A percentile compares a stretch with the other conserved stretches of the same genome.
Conservation (phyloP, 805 yeast species). For the Groenewaldozyma tartarivorans region DNA sequence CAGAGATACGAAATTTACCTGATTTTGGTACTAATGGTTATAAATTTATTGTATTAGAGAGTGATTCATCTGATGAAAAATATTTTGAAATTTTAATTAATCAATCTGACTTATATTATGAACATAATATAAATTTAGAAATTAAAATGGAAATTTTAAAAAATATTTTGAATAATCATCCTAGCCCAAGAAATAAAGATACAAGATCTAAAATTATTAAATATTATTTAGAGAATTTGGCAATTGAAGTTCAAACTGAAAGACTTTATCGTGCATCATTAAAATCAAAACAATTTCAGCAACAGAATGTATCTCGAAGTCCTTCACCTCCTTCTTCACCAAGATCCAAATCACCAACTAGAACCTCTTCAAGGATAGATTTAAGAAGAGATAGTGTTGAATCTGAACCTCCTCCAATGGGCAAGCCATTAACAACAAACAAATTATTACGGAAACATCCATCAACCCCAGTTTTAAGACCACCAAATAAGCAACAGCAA, state of each 20-base stretch:
- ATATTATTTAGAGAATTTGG: slow-evolving; percentile 41
- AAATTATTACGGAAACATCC: neutral
- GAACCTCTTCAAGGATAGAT: neutral
- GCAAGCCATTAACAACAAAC: neutral
- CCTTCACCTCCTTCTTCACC: slow-evolving; percentile 3
- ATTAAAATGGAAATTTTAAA: slow-evolving; percentile 34
- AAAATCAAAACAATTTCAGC: slow-evolving; percentile 6
- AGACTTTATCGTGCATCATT: slow-evolving; percentile 47
- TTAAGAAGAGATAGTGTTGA: neutral
- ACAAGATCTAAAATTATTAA: slow-evolving; percentile 39
- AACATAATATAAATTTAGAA: slow-evolving; percentile 39
- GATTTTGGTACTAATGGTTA: slow-evolving; percentile 22
- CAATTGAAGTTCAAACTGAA: slow-evolving; percentile 56
- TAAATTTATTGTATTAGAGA: slow-evolving; percentile 32
- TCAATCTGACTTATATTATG: slow-evolving; percentile 44
- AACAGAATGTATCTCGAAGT: neutral
- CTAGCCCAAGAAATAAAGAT: slow-evolving; percentile 21
- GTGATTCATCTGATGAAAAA: slow-evolving; percentile 35
- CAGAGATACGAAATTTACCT: slow-evolving; percentile 25
- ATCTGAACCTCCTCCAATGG: neutral
- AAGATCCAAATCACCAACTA: slow-evolving; percentile 2
- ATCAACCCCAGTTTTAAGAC: neutral
- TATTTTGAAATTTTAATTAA: slow-evolving; percentile 39
- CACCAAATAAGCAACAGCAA: neutral
- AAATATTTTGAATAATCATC: slow-evolving; percentile 22